Conservation (phyloP, 2,329 filamentous ascomycete genomes). For the Plectosphaerella sp. region DNA sequence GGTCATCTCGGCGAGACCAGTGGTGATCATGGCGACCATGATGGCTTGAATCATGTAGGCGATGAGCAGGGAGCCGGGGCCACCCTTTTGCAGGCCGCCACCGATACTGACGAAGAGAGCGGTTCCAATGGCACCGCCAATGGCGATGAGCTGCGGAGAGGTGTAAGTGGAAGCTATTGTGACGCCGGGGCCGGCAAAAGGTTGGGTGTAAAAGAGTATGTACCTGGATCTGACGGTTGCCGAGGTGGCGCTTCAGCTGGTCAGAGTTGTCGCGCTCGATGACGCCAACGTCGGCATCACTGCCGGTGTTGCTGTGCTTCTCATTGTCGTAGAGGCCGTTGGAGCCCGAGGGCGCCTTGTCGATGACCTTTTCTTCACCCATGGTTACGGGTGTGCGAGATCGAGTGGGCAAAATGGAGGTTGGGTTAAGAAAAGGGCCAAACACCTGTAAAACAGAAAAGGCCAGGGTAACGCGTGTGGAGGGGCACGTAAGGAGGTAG, state of each 20-base stretch:
- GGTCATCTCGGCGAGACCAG: conserved; percentile 61
- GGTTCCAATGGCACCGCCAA: conserved; percentile 54
- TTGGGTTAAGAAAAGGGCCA: too few species aligned
- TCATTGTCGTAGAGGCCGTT: conserved; percentile 1
- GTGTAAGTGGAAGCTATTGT: too few species aligned
- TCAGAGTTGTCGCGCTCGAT: conserved; percentile 7
- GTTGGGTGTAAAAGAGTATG: too few species aligned
- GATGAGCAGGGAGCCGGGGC: conserved; percentile 48
- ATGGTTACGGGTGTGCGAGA: too few species aligned
- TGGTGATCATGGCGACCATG: conserved; percentile 56
- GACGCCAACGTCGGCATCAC: not conserved
- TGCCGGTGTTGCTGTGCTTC: conserved; percentile 1
- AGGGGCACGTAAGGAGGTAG: too few species aligned
- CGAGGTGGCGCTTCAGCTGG: conserved; percentile 33
- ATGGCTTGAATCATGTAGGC: conserved; percentile 53
- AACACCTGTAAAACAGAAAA: too few species aligned
- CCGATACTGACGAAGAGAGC: conserved; percentile 61
- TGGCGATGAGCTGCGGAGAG: conserved; percentile 39
- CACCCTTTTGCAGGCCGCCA: conserved; percentile 40
- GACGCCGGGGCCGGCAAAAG: too few species aligned
- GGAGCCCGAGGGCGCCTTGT: not conserved
- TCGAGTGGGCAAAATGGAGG: too few species aligned
- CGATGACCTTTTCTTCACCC: not conserved
- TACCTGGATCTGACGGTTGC: conserved; percentile 49
- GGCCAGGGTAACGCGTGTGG: too few species aligned